phyloP scores from a whole-genome alignment of 2,329 filamentous ascomycete species.

The Mollisiaceae sp. region DNA sequence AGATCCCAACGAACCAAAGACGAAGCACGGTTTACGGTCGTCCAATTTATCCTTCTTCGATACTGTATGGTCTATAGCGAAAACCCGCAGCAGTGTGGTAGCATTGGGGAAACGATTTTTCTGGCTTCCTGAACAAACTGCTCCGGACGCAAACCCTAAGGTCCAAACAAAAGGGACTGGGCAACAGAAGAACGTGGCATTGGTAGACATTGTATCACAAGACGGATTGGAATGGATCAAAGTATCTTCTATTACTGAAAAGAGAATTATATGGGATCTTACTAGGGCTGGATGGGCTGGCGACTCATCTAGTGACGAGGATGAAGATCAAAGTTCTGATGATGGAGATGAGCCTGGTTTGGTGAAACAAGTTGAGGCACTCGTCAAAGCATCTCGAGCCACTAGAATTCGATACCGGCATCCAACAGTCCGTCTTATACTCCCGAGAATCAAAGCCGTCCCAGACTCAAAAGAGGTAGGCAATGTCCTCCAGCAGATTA shows the following conservation, averaged over 20 bases:
- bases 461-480: constrained; percentile 57
- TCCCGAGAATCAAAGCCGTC: constrained; percentile 61
- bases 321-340: constrained; percentile 47
- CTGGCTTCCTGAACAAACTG: constrained; percentile 43
- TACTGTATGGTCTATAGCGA: constrained; percentile 66
- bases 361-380: constrained; percentile 62
- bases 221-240: constrained; percentile 71
- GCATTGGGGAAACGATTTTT: constrained; percentile 63
- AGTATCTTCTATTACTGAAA: constrained; percentile 68
- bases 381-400: constrained; percentile 60
- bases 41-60: constrained; percentile 71
- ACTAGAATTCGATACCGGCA: constrained; percentile 63
- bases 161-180: constrained; percentile 18
- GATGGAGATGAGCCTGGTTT: constrained; percentile 58
- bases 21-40: constrained; percentile 63
- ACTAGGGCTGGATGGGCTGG: constrained; percentile 70
- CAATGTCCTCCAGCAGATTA: constrained; percentile 59
- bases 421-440: constrained; percentile 63
- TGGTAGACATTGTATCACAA: constrained; percentile 68
- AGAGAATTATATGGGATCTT: constrained; percentile 68
- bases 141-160: constrained; percentile 27
- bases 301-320: constrained; percentile 48
- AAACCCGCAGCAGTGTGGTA: constrained; percentile 58
- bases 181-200: constrained; percentile 46
- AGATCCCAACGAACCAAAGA: constrained; percentile 40